Evolutionary conservation across 345 rosid genomes (phyloP).

Genomic region (Crucihimalaya himalaica): DNA sequence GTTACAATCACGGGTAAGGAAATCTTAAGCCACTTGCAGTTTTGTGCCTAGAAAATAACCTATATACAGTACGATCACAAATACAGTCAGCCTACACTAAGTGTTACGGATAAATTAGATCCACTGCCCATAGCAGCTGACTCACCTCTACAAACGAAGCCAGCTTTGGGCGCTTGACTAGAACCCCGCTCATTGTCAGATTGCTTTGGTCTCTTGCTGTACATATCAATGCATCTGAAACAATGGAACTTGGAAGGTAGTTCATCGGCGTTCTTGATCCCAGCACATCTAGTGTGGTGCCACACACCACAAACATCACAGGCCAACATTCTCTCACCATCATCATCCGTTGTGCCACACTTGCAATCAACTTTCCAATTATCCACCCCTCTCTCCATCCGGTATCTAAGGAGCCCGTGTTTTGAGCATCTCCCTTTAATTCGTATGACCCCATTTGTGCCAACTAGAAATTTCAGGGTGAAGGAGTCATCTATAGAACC

Average conservation of each 20-base stretch:
- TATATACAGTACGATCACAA: conserved; percentile 25
- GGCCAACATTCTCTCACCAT: conserved; percentile 75
- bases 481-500: conserved; percentile 51
- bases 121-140: conserved; percentile 33
- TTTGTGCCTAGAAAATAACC: conserved; percentile 7
- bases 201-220: conserved; percentile 32
- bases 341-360: conserved; percentile 75
- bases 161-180: conserved; percentile 27
- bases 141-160: conserved; percentile 49
- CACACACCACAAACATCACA: conserved; percentile 72
- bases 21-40: conserved; percentile 13
- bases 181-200: conserved; percentile 35
- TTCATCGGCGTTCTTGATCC: conserved; percentile 51
- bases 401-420: conserved; percentile 51
- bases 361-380: conserved; percentile 68
- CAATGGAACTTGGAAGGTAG: conserved; percentile 54
- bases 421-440: conserved; percentile 56
- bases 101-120: conserved; percentile 35
- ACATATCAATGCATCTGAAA: conserved; percentile 41
- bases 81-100: conserved; percentile 41
- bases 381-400: conserved; percentile 70
- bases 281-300: conserved; percentile 77
- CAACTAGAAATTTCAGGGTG: conserved; percentile 54
- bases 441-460: conserved; percentile 45
- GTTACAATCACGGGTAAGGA: conserved; percentile 1